Percentiles rank a stretch among this genome's conserved stretches.
Evolutionary conservation across 2,329 filamentous ascomycete genomes (phyloP).

Genomic region (Neodidymelliopsis sp.): DNA sequence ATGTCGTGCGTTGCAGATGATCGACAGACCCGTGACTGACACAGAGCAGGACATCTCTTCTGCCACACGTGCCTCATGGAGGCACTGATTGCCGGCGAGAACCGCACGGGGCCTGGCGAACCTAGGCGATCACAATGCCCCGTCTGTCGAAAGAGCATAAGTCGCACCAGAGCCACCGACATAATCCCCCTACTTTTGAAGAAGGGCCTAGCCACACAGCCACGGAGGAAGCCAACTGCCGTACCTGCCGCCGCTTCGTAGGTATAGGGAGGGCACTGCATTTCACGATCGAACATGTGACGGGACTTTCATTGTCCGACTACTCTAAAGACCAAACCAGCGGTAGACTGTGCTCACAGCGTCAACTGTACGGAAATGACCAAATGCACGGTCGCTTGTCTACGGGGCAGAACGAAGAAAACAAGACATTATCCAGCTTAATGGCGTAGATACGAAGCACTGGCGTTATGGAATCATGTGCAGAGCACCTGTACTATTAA

Average conservation of each 20-base stretch:
- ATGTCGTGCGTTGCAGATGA: constrained; percentile 35
- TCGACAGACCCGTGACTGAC: constrained; percentile 12
- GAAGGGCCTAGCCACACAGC: constrained; percentile 48
- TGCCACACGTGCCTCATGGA: constrained; percentile 70
- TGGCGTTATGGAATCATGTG: not conserved
- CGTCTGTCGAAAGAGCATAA: constrained; percentile 56
- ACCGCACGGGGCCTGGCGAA: constrained; percentile 54
- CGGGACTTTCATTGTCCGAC: no score
- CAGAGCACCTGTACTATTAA: not conserved
- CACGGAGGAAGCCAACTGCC: constrained; percentile 32
- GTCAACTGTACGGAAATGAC: no score
- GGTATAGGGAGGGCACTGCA: constrained; percentile 29
- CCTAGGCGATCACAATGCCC: constrained; percentile 56
- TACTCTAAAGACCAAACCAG: no score
- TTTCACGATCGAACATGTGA: constrained; percentile 17
- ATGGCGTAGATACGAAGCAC: no score
- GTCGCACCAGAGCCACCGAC: constrained; percentile 49
- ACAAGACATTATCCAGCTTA: no score
- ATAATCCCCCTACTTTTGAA: constrained; percentile 54
- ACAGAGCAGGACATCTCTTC: constrained; percentile 64
- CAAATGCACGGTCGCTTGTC: no score
- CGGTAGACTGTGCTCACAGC: no score
- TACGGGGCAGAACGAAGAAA: no score
- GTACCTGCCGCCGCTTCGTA: constrained; percentile 18
- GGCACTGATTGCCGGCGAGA: constrained; percentile 64